phyloP scores from a whole-genome alignment of 2,329 filamentous ascomycete species.

The Talaromyces atroroseus region DNA sequence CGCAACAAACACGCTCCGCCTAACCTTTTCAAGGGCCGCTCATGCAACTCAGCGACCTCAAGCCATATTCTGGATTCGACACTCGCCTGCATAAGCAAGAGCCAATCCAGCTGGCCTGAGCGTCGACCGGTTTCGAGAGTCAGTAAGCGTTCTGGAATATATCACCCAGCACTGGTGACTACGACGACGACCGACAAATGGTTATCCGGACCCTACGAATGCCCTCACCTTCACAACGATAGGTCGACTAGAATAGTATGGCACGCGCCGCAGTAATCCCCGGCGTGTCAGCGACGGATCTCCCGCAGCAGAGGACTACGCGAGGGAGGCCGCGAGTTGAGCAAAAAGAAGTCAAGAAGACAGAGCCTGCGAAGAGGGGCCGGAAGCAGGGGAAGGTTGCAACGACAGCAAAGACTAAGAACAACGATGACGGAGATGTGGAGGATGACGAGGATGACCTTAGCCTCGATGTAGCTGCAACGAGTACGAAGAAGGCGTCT shows the following conservation, averaged over 20 bases:
- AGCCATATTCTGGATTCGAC: background rate
- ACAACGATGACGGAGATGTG: background rate
- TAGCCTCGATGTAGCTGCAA: background rate
- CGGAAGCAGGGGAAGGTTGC: constrained; percentile 8
- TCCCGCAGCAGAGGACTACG: constrained; percentile 1
- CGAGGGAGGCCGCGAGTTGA: constrained; percentile 5
- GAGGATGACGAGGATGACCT: constrained; percentile 10
- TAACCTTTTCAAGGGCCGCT: background rate
- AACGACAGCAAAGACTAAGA: constrained; percentile 7
- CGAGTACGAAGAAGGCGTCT: background rate
- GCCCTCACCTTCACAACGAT: background rate
- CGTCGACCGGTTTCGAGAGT: background rate
- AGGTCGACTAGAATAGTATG: constrained; percentile 1
- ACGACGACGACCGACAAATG: background rate
- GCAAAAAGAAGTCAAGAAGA: background rate
- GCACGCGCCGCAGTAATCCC: constrained; percentile 13
- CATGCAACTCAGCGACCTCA: background rate
- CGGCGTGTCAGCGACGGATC: background rate
- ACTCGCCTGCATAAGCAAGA: background rate
- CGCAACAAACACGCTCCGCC: constrained; percentile 3
- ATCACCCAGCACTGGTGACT: too few species aligned
- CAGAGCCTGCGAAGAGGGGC: constrained; percentile 5
- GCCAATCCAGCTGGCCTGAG: background rate
- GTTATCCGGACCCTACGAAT: background rate
- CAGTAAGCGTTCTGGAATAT: too few species aligned